These are phyloP conservation scores for Shiraia bambusicola DNA, from an alignment of 2,329 filamentous ascomycete species.

Conservation along the genomic window DNA sequence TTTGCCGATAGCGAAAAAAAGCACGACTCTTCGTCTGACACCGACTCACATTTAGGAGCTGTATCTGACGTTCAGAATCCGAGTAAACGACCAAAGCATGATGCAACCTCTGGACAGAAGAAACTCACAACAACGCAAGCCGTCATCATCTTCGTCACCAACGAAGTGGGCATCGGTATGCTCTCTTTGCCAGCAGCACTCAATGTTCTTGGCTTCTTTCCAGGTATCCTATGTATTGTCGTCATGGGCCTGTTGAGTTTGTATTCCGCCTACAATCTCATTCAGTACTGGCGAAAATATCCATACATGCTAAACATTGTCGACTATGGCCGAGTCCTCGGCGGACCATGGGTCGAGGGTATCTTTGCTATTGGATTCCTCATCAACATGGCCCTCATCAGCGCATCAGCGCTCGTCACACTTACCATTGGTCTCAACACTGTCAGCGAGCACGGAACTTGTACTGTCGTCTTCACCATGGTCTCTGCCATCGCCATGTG, in stretches of 20 bases:
- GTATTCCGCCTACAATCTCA: constrained; percentile 33
- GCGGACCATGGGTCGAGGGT: constrained; percentile 28
- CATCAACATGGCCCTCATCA: constrained; percentile 34
- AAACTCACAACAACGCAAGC: constrained; percentile 31
- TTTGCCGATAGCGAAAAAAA: constrained; percentile 17
- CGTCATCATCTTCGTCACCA: constrained; percentile 34
- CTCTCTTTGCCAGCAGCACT: constrained; percentile 29
- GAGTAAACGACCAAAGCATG: constrained; percentile 14
- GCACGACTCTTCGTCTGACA: constrained; percentile 20
- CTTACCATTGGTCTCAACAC: constrained; percentile 33
- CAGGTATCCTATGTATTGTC: constrained; percentile 26
- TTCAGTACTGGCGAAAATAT: constrained; percentile 35
- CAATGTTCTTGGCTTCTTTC: constrained; percentile 30
- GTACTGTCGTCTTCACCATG: constrained; percentile 30
- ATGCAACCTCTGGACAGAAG: constrained; percentile 10
- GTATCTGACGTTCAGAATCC: constrained; percentile 27
- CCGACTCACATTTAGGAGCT: constrained; percentile 23
- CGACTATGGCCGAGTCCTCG: constrained; percentile 31
- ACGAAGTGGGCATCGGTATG: constrained; percentile 35
- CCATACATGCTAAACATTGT: constrained; percentile 34
- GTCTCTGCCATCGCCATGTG: constrained; percentile 28
- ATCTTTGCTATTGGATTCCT: constrained; percentile 29
- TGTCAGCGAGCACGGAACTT: constrained; percentile 29
- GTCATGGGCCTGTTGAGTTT: constrained; percentile 29
- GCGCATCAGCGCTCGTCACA: constrained; percentile 30